These are phyloP conservation scores for Aspergillus terreus DNA, from an alignment of 2,329 filamentous ascomycete species.

Conservation along the genomic window DNA sequence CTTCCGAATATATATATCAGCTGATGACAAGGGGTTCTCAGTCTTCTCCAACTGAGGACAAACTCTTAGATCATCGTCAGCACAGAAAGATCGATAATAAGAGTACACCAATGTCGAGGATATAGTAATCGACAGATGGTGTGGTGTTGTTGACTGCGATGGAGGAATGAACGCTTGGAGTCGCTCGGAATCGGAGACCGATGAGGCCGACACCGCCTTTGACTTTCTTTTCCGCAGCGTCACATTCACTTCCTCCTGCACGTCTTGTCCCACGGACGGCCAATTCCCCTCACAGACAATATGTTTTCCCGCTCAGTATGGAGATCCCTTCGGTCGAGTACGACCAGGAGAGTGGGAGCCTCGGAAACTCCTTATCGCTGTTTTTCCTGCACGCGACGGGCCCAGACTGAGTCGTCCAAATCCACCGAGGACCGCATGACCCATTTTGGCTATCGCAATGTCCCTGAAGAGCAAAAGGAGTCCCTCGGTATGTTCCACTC, in stretches of 20 bases:
- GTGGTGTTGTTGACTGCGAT: neutral
- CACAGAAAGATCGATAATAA: too few relatives aligned
- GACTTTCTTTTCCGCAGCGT: neutral
- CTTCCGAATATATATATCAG: too few relatives aligned
- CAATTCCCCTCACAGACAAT: neutral
- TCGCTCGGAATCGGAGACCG: neutral
- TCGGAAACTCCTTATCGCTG: slow-evolving; percentile 41
- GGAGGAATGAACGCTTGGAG: too few relatives aligned
- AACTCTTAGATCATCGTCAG: too few relatives aligned
- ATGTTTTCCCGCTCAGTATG: slow-evolving; percentile 36
- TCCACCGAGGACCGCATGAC: slow-evolving; percentile 58
- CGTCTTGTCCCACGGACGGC: neutral
- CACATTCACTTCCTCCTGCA: neutral
- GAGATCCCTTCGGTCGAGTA: slow-evolving; percentile 33
- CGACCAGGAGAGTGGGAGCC: slow-evolving; percentile 26
- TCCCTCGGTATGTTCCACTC: slow-evolving; percentile 49
- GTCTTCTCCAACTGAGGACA: too few relatives aligned
- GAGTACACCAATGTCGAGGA: too few relatives aligned
- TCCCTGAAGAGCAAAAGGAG: slow-evolving; percentile 76
- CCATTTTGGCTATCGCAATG: slow-evolving; percentile 86
- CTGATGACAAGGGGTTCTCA: too few relatives aligned
- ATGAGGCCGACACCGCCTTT: neutral
- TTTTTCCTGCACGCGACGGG: slow-evolving; percentile 48
- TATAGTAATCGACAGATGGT: neutral
- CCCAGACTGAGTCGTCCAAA: slow-evolving; percentile 37